Conservation (phyloP, 192 early-diverging fungal genomes). For the Entomortierella lignicola region DNA sequence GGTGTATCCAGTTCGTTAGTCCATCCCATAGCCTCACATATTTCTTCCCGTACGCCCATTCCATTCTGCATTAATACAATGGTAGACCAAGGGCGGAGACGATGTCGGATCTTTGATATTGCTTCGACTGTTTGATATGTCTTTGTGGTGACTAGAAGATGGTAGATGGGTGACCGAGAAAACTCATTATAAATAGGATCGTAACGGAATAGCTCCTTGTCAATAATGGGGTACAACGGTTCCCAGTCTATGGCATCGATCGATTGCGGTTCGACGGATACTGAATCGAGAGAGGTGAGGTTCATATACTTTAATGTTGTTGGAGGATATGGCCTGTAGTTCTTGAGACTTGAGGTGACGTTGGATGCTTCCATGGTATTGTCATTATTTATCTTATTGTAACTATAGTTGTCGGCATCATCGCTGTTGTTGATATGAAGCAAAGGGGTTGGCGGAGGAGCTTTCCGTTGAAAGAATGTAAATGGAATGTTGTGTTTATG, state of each 20-base stretch:
- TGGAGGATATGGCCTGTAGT: slow-evolving; percentile 12
- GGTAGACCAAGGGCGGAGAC: slow-evolving; percentile 60
- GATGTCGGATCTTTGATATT: slow-evolving; percentile 57
- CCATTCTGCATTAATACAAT: slow-evolving; percentile 78
- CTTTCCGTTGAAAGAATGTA: slow-evolving; percentile 68
- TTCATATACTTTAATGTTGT: slow-evolving; percentile 51
- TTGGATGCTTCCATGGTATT: too few species aligned
- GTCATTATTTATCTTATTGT: too few species aligned
- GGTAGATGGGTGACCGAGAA: slow-evolving; percentile 56
- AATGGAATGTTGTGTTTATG: slow-evolving; percentile 60
- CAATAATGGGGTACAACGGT: slow-evolving; percentile 19
- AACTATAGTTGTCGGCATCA: background rate
- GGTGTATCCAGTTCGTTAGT: slow-evolving; percentile 58
- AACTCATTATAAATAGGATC: slow-evolving; percentile 43
- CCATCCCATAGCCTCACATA: slow-evolving; percentile 59
- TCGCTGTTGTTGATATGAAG: slow-evolving; percentile 1
- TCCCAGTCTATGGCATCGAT: slow-evolving; percentile 56
- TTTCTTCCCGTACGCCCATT: slow-evolving; percentile 68
- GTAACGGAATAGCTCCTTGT: slow-evolving; percentile 19
- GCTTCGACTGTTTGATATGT: slow-evolving; percentile 70
- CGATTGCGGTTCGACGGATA: slow-evolving; percentile 35
- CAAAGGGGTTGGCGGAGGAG: slow-evolving; percentile 48
- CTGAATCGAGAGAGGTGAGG: slow-evolving; percentile 10
- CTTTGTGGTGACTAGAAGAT: slow-evolving; percentile 73
- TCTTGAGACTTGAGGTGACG: background rate